A percentile compares a stretch with the other conserved stretches of the same genome.
Conservation (phyloP, 345 rosid species). For the Rhizophora apiculata region DNA sequence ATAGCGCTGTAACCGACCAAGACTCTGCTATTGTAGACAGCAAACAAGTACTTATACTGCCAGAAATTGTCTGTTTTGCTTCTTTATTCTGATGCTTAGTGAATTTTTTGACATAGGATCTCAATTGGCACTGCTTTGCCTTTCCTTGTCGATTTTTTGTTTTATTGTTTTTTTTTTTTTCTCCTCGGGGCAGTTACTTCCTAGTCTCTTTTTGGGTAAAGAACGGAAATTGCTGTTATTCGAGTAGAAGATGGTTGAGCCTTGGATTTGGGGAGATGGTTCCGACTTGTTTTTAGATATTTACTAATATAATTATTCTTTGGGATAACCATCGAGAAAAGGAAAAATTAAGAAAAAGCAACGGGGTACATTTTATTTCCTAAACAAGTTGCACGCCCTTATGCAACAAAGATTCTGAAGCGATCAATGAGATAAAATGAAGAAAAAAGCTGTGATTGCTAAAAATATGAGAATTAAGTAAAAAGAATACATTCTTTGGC, state of each 20-base stretch:
- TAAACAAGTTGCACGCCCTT: slow-evolving; percentile 2
- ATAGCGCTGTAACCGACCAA: background rate
- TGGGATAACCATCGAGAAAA: background rate
- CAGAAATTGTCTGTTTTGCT: background rate
- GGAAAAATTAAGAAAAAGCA: background rate
- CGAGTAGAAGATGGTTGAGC: too few relatives aligned
- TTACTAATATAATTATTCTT: background rate
- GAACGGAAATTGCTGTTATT: too few relatives aligned
- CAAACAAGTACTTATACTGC: background rate
- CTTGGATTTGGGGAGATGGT: too few relatives aligned
- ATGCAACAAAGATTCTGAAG: slow-evolving; percentile 21
- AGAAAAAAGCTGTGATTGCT: slow-evolving; percentile 9
- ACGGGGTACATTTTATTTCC: slow-evolving; percentile 17
- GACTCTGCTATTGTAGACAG: background rate
- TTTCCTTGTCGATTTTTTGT: background rate
- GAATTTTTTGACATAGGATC: background rate
- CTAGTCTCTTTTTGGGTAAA: background rate
- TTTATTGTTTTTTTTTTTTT: background rate
- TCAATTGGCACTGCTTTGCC: background rate
- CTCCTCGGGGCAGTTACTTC: background rate
- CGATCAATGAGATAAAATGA: background rate
- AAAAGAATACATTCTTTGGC: slow-evolving; percentile 34
- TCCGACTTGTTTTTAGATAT: too few relatives aligned
- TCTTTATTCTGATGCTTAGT: background rate
- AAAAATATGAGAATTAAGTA: slow-evolving; percentile 1